Conservation (phyloP, 345 rosid genomes). For the Eucalyptus marginata region DNA sequence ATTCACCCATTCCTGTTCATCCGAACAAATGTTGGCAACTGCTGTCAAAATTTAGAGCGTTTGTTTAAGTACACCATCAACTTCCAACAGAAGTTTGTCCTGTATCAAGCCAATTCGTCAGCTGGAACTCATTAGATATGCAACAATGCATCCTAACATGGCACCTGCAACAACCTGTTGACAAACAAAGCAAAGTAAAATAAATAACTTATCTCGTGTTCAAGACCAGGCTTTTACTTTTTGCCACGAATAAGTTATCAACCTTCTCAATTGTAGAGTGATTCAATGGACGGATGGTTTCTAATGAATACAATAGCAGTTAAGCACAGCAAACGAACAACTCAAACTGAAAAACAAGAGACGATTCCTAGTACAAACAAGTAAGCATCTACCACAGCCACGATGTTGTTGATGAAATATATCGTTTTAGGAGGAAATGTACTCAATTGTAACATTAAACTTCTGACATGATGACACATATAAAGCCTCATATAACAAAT, state of each 20-base stretch:
- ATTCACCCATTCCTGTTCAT: not conserved
- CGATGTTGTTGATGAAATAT: not conserved
- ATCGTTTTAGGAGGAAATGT: not conserved
- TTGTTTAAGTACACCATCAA: not conserved
- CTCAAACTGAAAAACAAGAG: not conserved
- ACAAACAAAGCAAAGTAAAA: not conserved
- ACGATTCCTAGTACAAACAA: not conserved
- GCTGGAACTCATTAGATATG: conserved; percentile 19
- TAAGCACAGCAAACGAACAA: not conserved
- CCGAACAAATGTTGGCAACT: not conserved
- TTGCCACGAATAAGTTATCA: not conserved
- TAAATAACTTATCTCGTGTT: not conserved
- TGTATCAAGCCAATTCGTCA: not conserved
- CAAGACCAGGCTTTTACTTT: not conserved
- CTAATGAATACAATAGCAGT: not conserved
- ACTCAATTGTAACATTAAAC: not conserved
- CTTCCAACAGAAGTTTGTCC: not conserved
- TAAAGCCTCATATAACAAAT: not conserved
- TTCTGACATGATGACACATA: not conserved
- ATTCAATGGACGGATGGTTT: not conserved
- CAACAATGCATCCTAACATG: conserved; percentile 30
- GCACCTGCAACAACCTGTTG: conserved; percentile 52
- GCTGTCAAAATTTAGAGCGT: not conserved
- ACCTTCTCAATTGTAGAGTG: not conserved
- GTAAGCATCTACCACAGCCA: not conserved